phyloP scores from a whole-genome alignment of 768 basidiomycete genomes.

The Lentinula sp. region DNA sequence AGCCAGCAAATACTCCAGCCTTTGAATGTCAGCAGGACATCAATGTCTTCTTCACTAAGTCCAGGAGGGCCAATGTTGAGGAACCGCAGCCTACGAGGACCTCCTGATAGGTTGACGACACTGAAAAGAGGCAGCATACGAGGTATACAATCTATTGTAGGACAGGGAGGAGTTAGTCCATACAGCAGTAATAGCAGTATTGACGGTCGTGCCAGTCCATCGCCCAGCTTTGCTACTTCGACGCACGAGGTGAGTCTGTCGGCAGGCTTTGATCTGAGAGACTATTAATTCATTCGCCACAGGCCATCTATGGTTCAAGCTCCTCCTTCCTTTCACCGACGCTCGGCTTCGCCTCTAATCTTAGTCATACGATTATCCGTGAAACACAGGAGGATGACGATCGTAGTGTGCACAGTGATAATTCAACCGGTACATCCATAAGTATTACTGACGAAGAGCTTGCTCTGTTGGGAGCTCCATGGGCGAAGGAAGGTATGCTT shows the following conservation, averaged over 20 bases:
- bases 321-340: constrained; percentile 74
- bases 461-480: constrained; percentile 91
- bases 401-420: constrained; percentile 59
- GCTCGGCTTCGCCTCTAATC: constrained; percentile 94
- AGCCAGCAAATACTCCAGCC: constrained; percentile 88
- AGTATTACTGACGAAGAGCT: constrained; percentile 95
- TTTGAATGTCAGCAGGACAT: constrained; percentile 45
- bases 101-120: constrained; percentile 65
- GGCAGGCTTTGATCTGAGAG: background rate
- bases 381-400: constrained; percentile 91
- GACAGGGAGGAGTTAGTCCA: constrained; percentile 63
- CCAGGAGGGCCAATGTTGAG: constrained; percentile 50
- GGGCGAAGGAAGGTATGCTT: constrained; percentile 98
- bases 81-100: constrained; percentile 67
- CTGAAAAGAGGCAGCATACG: constrained; percentile 91
- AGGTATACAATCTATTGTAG: constrained; percentile 77
- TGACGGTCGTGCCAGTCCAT: constrained; percentile 89
- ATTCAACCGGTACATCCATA: constrained; percentile 63
- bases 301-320: constrained; percentile 60
- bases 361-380: constrained; percentile 93
- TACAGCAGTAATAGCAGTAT: constrained; percentile 81
- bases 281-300: background rate
- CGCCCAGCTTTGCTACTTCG: constrained; percentile 90
- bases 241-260: constrained; percentile 61
- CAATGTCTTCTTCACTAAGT: constrained; percentile 51